Evolutionary conservation across 1,284 basidiomycete species (phyloP).

Genomic region (Trametes hirsuta): DNA sequence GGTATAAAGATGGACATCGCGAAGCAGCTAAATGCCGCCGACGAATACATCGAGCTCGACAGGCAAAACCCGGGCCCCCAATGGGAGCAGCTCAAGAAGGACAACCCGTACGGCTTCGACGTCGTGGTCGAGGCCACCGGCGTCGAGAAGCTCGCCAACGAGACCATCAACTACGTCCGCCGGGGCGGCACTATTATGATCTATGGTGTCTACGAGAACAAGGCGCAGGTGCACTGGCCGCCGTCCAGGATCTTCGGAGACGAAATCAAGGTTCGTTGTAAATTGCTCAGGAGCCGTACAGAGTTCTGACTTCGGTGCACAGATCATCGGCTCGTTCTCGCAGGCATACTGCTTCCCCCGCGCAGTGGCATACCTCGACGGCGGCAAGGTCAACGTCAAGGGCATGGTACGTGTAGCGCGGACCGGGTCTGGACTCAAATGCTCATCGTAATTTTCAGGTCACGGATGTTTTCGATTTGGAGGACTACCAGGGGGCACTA

Average conservation of each 20-base stretch:
- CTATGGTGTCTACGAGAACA: conserved; percentile 64
- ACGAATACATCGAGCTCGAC: conserved; percentile 63
- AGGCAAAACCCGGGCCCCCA: conserved; percentile 51
- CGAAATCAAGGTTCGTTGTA: conserved; percentile 51
- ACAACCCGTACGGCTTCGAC: conserved; percentile 66
- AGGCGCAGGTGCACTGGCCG: conserved; percentile 57
- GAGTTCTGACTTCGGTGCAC: neutral
- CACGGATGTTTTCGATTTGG: conserved; percentile 56
- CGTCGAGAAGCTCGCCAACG: conserved; percentile 58
- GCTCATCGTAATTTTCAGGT: conserved; percentile 32
- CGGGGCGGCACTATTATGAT: conserved; percentile 54
- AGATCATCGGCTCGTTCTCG: conserved; percentile 65
- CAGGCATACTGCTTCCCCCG: conserved; percentile 67
- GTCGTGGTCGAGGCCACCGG: conserved; percentile 67
- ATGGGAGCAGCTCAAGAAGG: conserved; percentile 60
- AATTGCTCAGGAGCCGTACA: neutral
- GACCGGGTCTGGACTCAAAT: neutral
- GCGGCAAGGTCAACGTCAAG: conserved; percentile 60
- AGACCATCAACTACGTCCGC: conserved; percentile 63
- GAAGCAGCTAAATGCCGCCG: conserved; percentile 51
- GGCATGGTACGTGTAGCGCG: conserved; percentile 49
- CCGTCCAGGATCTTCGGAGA: conserved; percentile 64
- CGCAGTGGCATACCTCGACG: conserved; percentile 62
- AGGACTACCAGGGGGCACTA: conserved; percentile 60
- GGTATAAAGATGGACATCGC: conserved; percentile 66